Base-by-base conservation (phyloP, 148 eudicot species). In the Vaccinium myrtillus region DNA sequence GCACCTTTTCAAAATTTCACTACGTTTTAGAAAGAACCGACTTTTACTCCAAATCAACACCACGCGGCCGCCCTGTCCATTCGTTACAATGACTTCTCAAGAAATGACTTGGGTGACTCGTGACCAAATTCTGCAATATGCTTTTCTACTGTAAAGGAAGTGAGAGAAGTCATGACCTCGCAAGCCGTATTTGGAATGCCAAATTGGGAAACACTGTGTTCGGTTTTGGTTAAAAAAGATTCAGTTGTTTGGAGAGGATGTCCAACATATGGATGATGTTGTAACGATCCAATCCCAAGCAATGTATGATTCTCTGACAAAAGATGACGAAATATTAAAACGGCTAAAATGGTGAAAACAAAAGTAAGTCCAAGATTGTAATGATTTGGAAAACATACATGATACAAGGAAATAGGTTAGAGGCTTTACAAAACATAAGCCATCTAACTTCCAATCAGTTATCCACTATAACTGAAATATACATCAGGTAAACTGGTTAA, bases 341-440 rank as follows among this genome's bases (percentile, higher is more conserved):
- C 65, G 1, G 23, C 65, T 59, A 19, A 59, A 61, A 21, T 61
- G 27, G 1, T 61, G n/a, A 61, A 61, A 61, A 21, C 67, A 61
- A 61, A 7, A 21, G 25, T 61, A 36, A 69, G 48, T 71, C 75
- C 75, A 71, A 71, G 32, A 30, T 30, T 15, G 46, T 71, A 18
- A 27, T 71, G 75, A 32, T 32, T 5, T 32, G 39, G 75, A 71
- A 71, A 71, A 36, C 75, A 71, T 71, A 32, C 73, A 71, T 61
- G 9, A 4, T 71, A 19, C 75, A 32, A 32, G 21, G 32, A 71
- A 30, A 16, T 30, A 32, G 21, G 43, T 71, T 32, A 30, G 75
- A 71, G 75, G 75, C 75, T 30, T 71, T 71, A 46, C 75, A 71
- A 71, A 71, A 71, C 73, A 71, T 32, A 4, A 25, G 81, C 67